Evolutionary conservation across 192 early-diverging fungal species (phyloP).

Genomic region (Haplosporangium gracile): DNA sequence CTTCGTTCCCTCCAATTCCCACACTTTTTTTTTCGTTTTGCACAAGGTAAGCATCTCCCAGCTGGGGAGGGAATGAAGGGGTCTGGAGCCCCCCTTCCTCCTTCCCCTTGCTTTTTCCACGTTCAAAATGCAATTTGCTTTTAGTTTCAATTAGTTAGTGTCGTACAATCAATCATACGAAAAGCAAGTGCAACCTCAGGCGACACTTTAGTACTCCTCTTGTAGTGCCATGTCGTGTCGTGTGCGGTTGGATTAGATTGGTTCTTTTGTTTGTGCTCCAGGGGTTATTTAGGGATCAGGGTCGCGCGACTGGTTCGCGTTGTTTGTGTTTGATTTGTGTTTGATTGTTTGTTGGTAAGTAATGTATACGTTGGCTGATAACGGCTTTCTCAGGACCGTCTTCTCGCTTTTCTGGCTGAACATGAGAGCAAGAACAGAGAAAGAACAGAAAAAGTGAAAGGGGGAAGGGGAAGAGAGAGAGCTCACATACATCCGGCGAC

Average conservation of each 20-base stretch:
- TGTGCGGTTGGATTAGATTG: neutral
- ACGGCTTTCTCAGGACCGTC: neutral
- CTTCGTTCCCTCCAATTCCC: neutral
- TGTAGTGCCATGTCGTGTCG: neutral
- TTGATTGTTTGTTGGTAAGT: neutral
- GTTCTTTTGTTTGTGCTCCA: neutral
- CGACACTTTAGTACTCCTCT: neutral
- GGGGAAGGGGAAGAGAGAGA: neutral
- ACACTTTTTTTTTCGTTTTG: neutral
- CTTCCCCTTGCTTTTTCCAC: neutral
- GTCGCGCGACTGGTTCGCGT: conserved; percentile 4
- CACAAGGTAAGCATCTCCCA: neutral
- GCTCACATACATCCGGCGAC: neutral
- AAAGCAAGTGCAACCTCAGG: neutral
- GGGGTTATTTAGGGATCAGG: neutral
- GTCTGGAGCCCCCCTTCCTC: neutral
- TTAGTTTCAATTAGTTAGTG: neutral
- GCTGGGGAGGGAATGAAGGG: neutral
- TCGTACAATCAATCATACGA: neutral
- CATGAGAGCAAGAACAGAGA: neutral
- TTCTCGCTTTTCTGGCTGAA: neutral
- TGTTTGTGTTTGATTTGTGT: neutral
- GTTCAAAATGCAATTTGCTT: neutral
- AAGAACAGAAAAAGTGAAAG: neutral
- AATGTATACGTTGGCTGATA: neutral